phyloP scores from a whole-genome alignment of 331 rosid genomes.

The Erythrophleum ivorense region DNA sequence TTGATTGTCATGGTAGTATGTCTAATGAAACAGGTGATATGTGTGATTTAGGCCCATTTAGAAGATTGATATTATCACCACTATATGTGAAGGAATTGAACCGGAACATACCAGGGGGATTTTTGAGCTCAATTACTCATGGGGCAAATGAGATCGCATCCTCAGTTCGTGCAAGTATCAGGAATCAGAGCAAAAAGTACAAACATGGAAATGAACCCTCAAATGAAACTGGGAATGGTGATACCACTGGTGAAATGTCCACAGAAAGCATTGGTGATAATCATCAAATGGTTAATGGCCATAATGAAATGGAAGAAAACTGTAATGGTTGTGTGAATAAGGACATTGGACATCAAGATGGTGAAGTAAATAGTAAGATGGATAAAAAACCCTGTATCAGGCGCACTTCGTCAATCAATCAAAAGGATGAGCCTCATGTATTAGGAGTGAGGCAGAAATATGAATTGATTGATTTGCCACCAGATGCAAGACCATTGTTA shows the following conservation, averaged over 20 bases:
- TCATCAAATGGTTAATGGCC: conserved; percentile 60
- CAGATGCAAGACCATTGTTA: conserved; percentile 91
- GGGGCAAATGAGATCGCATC: conserved; percentile 99
- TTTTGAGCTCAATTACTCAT: conserved; percentile 91
- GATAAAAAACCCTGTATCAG: conserved; percentile 60
- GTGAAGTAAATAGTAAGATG: conserved; percentile 54
- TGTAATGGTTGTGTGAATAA: conserved; percentile 52
- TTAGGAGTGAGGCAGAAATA: conserved; percentile 68
- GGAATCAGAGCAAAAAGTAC: conserved; percentile 81
- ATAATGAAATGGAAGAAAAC: conserved; percentile 65
- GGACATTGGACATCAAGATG: conserved; percentile 66
- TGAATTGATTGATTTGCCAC: conserved; percentile 80
- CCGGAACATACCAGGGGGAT: conserved; percentile 60
- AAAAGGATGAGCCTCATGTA: conserved; percentile 68
- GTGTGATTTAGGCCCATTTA: conserved; percentile 90
- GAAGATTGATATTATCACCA: conserved; percentile 88
- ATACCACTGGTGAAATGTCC: conserved; percentile 62
- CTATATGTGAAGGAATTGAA: conserved; percentile 74
- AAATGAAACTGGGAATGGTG: conserved; percentile 66
- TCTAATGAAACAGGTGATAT: conserved; percentile 89
- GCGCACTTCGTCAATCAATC: conserved; percentile 61
- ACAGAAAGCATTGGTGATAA: conserved; percentile 73
- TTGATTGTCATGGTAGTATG: conserved; percentile 87
- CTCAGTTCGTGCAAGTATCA: conserved; percentile 88
- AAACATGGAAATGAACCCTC: conserved; percentile 71